Evolutionary conservation across 2,329 filamentous ascomycete species (phyloP).

Genomic region (Geosmithia flava): DNA sequence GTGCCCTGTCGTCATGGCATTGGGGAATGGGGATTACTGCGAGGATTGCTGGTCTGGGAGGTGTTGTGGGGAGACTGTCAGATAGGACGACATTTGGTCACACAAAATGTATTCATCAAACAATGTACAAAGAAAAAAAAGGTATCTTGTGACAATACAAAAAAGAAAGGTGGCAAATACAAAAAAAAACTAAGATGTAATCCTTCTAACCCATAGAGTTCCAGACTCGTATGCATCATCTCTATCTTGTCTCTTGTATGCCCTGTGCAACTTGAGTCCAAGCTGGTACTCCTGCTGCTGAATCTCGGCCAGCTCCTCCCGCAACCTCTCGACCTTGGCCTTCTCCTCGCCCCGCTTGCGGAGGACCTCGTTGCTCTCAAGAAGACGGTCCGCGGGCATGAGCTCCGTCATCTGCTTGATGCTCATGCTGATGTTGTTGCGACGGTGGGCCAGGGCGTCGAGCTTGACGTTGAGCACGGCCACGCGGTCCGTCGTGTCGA

Average conservation of each 20-base stretch:
- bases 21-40: conserved; percentile 1
- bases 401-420: conserved; percentile 70
- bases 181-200: neutral
- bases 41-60: neutral
- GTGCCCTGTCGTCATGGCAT: conserved; percentile 1
- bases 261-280: conserved; percentile 60
- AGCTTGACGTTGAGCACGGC: conserved; percentile 54
- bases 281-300: conserved; percentile 67
- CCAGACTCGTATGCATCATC: conserved; percentile 53
- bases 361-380: conserved; percentile 52
- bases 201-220: conserved; percentile 57
- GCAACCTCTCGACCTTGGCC: conserved; percentile 53
- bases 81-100: neutral
- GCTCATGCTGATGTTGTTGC: conserved; percentile 57
- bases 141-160: neutral
- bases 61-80: neutral
- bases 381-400: conserved; percentile 58
- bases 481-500: conserved; percentile 48
- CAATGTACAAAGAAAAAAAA: neutral
- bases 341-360: conserved; percentile 44
- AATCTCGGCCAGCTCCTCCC: conserved; percentile 58
- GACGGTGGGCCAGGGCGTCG: conserved; percentile 51
- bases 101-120: too few species aligned
- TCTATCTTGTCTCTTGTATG: conserved; percentile 63
- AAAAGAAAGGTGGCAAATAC: too few species aligned